phyloP scores from a whole-genome alignment of 2,329 filamentous ascomycete species.

The Colletotrichum filicis region DNA sequence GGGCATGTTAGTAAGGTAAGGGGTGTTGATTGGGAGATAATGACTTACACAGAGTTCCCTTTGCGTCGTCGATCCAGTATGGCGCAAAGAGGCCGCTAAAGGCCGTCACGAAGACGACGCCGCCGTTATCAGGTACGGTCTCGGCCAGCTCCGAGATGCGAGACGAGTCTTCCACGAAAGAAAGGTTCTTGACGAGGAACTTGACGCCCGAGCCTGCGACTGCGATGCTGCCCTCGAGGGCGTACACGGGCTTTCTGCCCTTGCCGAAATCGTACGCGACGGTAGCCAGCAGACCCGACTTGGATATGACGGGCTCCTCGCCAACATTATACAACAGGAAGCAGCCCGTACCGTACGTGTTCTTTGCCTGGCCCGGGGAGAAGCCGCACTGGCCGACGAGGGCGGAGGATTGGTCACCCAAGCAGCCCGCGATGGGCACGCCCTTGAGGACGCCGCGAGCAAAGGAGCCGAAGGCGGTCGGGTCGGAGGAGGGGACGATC shows the following conservation, averaged over 20 bases:
- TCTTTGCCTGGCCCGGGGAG: slow-evolving; percentile 84
- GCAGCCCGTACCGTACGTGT: slow-evolving; percentile 91
- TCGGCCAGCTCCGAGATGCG: slow-evolving; percentile 63
- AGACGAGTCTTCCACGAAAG: slow-evolving; percentile 64
- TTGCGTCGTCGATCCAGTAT: slow-evolving; percentile 94
- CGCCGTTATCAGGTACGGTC: slow-evolving; percentile 77
- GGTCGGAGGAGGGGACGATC: slow-evolving; percentile 84
- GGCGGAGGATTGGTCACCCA: slow-evolving; percentile 89
- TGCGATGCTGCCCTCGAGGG: slow-evolving; percentile 85
- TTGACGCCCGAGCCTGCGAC: slow-evolving; percentile 86
- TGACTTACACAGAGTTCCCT: slow-evolving; percentile 81
- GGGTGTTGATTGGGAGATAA: no score
- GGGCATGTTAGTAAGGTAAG: not conserved
- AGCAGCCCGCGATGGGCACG: slow-evolving; percentile 80
- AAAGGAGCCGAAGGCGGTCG: slow-evolving; percentile 77
- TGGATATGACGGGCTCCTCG: slow-evolving; percentile 85
- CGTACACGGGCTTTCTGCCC: slow-evolving; percentile 73
- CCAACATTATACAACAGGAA: slow-evolving; percentile 93
- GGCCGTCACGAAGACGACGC: slow-evolving; percentile 87
- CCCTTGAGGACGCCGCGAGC: slow-evolving; percentile 74
- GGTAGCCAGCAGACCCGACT: slow-evolving; percentile 84
- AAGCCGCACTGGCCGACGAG: slow-evolving; percentile 90
- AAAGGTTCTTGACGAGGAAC: slow-evolving; percentile 74
- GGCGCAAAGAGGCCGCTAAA: slow-evolving; percentile 93
- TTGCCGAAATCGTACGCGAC: slow-evolving; percentile 85